phyloP scores from a whole-genome alignment of 225 moss, liverwort and hornwort genomes.

The Pleurozium schreberi region DNA sequence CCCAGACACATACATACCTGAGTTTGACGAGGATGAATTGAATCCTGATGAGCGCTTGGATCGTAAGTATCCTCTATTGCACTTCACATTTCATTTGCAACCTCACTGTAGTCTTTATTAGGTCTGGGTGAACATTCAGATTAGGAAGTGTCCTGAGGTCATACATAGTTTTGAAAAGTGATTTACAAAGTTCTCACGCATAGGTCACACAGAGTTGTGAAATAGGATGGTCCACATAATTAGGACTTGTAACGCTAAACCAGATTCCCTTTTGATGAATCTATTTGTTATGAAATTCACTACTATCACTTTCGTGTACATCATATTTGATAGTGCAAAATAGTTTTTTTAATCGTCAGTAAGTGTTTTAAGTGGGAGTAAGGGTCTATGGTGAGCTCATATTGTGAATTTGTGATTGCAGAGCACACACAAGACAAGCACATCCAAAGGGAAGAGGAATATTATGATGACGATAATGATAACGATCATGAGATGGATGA shows the following conservation, averaged over 20 bases:
- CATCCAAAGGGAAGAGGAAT: conserved; percentile 79
- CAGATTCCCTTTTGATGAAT: background rate
- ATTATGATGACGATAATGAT: conserved; percentile 78
- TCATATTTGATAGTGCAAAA: background rate
- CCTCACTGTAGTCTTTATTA: background rate
- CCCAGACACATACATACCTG: conserved; percentile 85
- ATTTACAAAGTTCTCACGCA: background rate
- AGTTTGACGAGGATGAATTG: conserved; percentile 80
- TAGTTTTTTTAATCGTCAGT: background rate
- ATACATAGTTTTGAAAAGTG: background rate
- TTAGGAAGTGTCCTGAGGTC: background rate
- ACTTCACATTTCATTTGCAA: background rate
- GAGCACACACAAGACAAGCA: conserved; percentile 91
- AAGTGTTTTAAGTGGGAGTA: background rate
- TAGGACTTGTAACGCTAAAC: background rate
- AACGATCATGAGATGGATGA: conserved; percentile 81
- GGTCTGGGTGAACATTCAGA: background rate
- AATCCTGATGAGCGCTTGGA: conserved; percentile 94
- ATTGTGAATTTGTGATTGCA: conserved; percentile 10
- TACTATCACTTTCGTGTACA: background rate
- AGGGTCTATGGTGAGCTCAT: background rate
- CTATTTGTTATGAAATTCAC: background rate
- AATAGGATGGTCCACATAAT: background rate
- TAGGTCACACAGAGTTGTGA: background rate
- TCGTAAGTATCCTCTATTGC: conserved; percentile 40